These are phyloP conservation scores for Iberis pinnata DNA, from an alignment of 345 rosid genomes.

Conservation along the genomic window DNA sequence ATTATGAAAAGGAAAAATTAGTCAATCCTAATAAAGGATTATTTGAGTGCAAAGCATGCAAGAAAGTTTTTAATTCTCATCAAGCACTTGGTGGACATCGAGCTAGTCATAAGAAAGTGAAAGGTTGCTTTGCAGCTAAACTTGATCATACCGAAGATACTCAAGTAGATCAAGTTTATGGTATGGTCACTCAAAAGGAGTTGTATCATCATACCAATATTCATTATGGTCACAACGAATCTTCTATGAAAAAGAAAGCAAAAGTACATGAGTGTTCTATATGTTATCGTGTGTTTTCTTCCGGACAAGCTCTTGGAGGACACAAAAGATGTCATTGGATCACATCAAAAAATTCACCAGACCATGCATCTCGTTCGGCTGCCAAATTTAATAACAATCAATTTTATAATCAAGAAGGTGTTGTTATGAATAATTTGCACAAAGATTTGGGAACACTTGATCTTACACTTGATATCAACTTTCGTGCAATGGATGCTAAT, in stretches of 20 bases:
- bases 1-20: conserved; percentile 39
- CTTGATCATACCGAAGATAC: conserved; percentile 33
- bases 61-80: conserved; percentile 82
- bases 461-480: conserved; percentile 64
- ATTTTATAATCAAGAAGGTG: no score
- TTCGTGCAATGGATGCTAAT: conserved; percentile 31
- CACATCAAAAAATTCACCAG: conserved; percentile 43
- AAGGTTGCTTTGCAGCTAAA: conserved; percentile 82
- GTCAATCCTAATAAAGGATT: conserved; percentile 37
- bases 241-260: conserved; percentile 4
- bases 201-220: conserved; percentile 35
- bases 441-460: no score
- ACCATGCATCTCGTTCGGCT: no score
- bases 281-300: conserved; percentile 38
- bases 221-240: background rate
- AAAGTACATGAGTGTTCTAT: conserved; percentile 36
- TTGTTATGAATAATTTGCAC: no score
- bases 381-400: no score
- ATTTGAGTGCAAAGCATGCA: conserved; percentile 89
- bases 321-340: conserved; percentile 59
- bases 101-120: conserved; percentile 92
- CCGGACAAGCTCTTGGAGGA: conserved; percentile 50
- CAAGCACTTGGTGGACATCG: conserved; percentile 93
- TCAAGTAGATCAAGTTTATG: no score
- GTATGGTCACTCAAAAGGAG: conserved; percentile 46